Percentiles rank a stretch among this genome's conserved stretches.
phyloP scores from a whole-genome alignment of 2,329 filamentous ascomycete genomes.

The Neopestalotiopsis rosae region DNA sequence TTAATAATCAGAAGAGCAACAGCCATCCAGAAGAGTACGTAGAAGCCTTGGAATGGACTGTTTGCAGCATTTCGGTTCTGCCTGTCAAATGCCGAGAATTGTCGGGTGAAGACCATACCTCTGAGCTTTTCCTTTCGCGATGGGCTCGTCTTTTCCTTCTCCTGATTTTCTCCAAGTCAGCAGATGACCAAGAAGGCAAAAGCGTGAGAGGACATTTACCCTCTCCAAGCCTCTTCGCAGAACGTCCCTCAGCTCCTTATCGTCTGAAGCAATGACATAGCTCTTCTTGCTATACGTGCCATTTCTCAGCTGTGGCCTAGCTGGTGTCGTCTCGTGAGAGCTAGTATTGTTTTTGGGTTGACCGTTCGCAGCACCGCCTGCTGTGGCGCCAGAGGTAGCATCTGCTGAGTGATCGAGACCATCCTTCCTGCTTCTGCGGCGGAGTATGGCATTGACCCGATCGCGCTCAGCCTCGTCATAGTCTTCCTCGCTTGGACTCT shows the following conservation, averaged over 20 bases:
- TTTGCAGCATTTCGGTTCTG: slow-evolving; percentile 69
- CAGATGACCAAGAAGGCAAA: too few species aligned
- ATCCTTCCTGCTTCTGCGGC: slow-evolving; percentile 23
- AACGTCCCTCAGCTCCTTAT: slow-evolving; percentile 46
- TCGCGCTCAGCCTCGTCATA: slow-evolving; percentile 43
- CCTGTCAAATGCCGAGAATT: slow-evolving; percentile 77
- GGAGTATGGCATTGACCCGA: slow-evolving; percentile 25
- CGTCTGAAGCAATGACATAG: slow-evolving; percentile 37
- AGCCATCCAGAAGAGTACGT: slow-evolving; percentile 78
- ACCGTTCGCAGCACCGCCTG: slow-evolving; percentile 10
- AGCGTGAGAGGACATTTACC: slow-evolving; percentile 23
- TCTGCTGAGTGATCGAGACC: background rate
- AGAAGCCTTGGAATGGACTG: slow-evolving; percentile 80
- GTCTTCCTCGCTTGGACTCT: slow-evolving; percentile 52
- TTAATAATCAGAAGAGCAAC: slow-evolving; percentile 70
- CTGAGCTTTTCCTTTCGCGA: slow-evolving; percentile 41
- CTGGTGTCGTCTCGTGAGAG: slow-evolving; percentile 17
- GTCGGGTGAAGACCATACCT: slow-evolving; percentile 72
- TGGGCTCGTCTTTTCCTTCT: slow-evolving; percentile 26
- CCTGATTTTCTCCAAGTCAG: slow-evolving; percentile 17
- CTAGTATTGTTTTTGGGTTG: slow-evolving; percentile 18
- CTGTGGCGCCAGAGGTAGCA: background rate
- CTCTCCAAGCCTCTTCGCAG: slow-evolving; percentile 37
- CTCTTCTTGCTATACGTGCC: slow-evolving; percentile 25
- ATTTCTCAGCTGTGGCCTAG: slow-evolving; percentile 2